phyloP scores from a whole-genome alignment of 176 grass and related monocot genomes.

The Areca catechu region DNA sequence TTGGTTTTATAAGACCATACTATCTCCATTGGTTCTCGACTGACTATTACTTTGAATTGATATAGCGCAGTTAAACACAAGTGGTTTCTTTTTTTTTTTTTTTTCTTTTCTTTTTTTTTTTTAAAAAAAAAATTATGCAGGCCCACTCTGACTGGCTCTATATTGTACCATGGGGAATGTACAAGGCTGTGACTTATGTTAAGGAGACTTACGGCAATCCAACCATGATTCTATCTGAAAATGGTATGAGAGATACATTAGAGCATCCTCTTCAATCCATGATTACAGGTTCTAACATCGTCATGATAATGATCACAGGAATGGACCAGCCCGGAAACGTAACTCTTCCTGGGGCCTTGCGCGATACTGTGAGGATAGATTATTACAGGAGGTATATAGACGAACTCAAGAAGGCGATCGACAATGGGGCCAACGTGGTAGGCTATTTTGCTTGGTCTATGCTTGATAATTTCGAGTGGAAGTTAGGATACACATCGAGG shows the following conservation, averaged over 20 bases:
- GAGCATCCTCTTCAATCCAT: not conserved
- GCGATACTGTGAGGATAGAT: conserved; percentile 27
- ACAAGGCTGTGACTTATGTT: conserved; percentile 23
- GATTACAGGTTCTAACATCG: not conserved
- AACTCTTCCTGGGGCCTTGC: conserved; percentile 21
- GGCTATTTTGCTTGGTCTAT: conserved; percentile 78
- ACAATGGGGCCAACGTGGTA: conserved; percentile 46
- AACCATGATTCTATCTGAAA: conserved; percentile 23
- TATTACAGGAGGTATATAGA: conserved; percentile 62
- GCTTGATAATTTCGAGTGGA: conserved; percentile 83
- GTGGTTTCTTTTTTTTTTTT: too few species aligned
- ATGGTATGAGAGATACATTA: conserved; percentile 15
- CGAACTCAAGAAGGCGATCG: conserved; percentile 59
- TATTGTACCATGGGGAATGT: conserved; percentile 22
- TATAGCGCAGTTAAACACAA: too few species aligned
- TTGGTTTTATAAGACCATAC: too few species aligned
- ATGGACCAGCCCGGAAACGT: conserved; percentile 28
- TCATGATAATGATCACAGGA: conserved; percentile 1
- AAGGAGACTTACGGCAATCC: conserved; percentile 29
- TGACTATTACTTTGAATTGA: too few species aligned
- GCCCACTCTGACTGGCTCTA: conserved; percentile 18
- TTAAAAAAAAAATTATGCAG: too few species aligned
- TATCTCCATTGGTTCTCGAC: too few species aligned
- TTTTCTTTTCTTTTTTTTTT: too few species aligned
- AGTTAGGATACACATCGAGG: conserved; percentile 63